A percentile compares a stretch with the other conserved stretches of the same genome.
Evolutionary conservation across 1,139 yeast genomes (phyloP).

Genomic region (Yamadazyma friedrichii): DNA sequence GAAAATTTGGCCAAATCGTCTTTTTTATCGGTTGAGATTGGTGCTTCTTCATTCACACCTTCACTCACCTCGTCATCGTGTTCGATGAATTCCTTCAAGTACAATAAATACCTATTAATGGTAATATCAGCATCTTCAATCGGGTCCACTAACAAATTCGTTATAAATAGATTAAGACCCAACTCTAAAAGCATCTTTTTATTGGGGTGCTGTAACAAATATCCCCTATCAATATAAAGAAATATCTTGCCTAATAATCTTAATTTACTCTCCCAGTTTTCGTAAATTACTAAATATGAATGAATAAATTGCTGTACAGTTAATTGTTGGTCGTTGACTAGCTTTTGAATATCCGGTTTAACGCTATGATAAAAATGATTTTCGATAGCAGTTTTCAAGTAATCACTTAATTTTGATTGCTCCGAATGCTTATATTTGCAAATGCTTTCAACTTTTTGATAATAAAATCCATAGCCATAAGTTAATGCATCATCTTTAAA

Average conservation of each 20-base stretch:
- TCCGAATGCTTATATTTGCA: slow-evolving; percentile 34
- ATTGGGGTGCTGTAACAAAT: slow-evolving; percentile 30
- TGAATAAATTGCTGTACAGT: slow-evolving; percentile 7
- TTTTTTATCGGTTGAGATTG: not conserved
- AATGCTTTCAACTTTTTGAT: slow-evolving; percentile 31
- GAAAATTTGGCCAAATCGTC: slow-evolving; percentile 17
- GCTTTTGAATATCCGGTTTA: slow-evolving; percentile 5
- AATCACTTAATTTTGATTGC: slow-evolving; percentile 27
- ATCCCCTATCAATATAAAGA: slow-evolving; percentile 35
- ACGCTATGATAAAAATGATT: slow-evolving; percentile 13
- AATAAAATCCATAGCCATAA: slow-evolving; percentile 27
- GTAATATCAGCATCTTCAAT: slow-evolving; percentile 4
- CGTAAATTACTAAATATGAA: slow-evolving; percentile 19
- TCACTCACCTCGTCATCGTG: slow-evolving; percentile 3
- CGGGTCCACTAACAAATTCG: slow-evolving; percentile 16
- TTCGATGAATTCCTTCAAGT: slow-evolving; percentile 11
- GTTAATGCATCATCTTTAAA: slow-evolving; percentile 18
- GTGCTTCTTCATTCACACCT: not conserved
- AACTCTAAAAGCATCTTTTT: slow-evolving; percentile 25
- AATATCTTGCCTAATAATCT: slow-evolving; percentile 28
- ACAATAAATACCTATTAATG: slow-evolving; percentile 10
- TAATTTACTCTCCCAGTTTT: slow-evolving; percentile 27
- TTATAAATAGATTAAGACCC: slow-evolving; percentile 23
- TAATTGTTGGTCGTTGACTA: slow-evolving; percentile 3
- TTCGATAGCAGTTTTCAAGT: slow-evolving; percentile 21